Evolutionary conservation across 805 yeast genomes (phyloP).

Genomic region (Metschnikowia gruessii): DNA sequence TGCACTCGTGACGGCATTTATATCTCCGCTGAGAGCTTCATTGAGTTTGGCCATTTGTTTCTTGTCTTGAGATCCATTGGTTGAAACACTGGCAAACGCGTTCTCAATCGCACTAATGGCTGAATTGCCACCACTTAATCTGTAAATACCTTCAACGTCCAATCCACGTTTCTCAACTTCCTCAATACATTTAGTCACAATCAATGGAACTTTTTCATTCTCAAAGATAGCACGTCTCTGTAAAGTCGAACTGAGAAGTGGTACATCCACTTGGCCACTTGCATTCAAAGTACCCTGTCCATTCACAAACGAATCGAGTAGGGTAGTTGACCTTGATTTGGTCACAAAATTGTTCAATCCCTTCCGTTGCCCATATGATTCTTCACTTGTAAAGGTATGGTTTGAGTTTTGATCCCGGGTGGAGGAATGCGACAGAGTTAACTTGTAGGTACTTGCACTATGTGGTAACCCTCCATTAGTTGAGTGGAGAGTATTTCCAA

Average conservation of each 20-base stretch:
- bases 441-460: conserved; percentile 9
- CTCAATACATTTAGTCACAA: conserved; percentile 65
- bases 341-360: conserved; percentile 21
- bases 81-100: conserved; percentile 34
- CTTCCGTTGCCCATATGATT: conserved; percentile 13
- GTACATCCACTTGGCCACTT: conserved; percentile 17
- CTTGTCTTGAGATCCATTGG: conserved; percentile 31
- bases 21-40: conserved; percentile 57
- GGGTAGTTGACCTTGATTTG: conserved; percentile 48
- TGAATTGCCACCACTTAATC: conserved; percentile 82
- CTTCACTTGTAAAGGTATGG: conserved; percentile 2
- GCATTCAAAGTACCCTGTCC: conserved; percentile 5
- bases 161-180: conserved; percentile 80
- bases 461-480: conserved; percentile 1
- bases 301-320: conserved; percentile 36
- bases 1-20: conserved; percentile 83
- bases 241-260: conserved; percentile 52
- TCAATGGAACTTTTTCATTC: conserved; percentile 59
- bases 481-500: background rate
- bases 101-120: conserved; percentile 52
- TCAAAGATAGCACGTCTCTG: conserved; percentile 64
- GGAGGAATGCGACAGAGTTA: conserved; percentile 16
- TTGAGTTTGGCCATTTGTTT: conserved; percentile 30
- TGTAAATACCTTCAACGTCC: conserved; percentile 79
- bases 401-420: conserved; percentile 7